Evolutionary conservation across 768 basidiomycete species (phyloP), one percentile per base, ranked within the genome.

Genomic region (Lactifluus subvellereus): DNA sequence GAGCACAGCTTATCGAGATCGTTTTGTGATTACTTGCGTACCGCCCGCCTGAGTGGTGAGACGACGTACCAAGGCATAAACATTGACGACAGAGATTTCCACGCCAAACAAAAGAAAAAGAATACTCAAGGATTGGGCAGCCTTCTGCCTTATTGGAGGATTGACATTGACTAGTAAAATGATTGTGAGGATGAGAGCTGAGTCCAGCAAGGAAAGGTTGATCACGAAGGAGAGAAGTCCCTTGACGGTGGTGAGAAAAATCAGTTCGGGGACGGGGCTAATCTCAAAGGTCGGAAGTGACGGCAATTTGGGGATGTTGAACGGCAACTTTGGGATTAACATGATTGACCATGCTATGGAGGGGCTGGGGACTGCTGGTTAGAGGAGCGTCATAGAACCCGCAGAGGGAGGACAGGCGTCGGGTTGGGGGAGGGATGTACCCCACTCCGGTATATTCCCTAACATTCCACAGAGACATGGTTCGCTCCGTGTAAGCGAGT

Each of bases 241-340:
- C 62, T 64, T 58, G 62, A 64, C 53, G 16, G 65, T 66, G 10
- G 48, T 43, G 38, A 64, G 62, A 55, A 66, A 66, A 8, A 66
- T 64, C 16, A 32, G 30, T 22, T 66, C 65, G 0, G 65, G 65
- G 1, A 66, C 16, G 6, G 65, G 65, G 35, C 57, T 64, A 8
- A 66, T 47, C 48, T 59, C 57, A 6, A 64, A 16, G 14, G 51
- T 59, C 2, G 57, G 65, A 38, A 50, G 37, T 18, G 50, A 65
- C 8, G 56, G 62, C 2, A 56, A 4, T 14, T 58, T n/a, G 20
- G 40, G 37, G 57, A 22, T 27, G 3, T 59, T 27, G 11, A 52
- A 45, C 11, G 42, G 54, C 37, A 56, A n/a, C 32, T 60, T 51
- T 18, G 48, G 54, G 14, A 56, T 48, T 13, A 55, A 42, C 63